These are phyloP conservation scores for Priceomyces fermenticarens DNA, from an alignment of 805 yeast species.

Conservation along the genomic window DNA sequence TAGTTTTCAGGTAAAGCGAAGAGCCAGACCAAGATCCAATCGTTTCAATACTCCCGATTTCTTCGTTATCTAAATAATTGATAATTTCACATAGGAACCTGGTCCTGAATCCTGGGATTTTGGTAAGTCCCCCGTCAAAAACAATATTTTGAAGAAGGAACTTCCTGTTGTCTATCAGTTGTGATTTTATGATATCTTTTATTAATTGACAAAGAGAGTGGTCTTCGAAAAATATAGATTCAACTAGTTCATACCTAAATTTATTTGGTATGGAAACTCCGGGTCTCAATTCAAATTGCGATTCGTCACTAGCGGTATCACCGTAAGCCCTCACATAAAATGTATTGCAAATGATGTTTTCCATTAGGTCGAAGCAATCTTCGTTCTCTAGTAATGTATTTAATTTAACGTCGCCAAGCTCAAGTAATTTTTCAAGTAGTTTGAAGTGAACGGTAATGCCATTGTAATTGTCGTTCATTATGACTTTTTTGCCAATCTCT, in stretches of 20 bases:
- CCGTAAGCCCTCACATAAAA: constrained; percentile 8
- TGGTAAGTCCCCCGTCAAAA: constrained; percentile 21
- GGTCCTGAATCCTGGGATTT: constrained; percentile 21
- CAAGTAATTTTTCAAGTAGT: constrained; percentile 11
- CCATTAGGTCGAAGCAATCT: constrained; percentile 15
- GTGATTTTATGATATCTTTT: constrained; percentile 5
- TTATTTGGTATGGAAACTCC: constrained; percentile 10
- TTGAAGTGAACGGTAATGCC: constrained; percentile 19
- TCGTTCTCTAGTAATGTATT: constrained; percentile 6
- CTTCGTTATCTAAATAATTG: background rate
- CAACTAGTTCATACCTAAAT: constrained; percentile 13
- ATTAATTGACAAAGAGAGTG: constrained; percentile 6
- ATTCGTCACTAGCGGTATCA: constrained; percentile 1
- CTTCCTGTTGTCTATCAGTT: constrained; percentile 18
- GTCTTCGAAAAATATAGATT: constrained; percentile 7
- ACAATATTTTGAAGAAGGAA: constrained; percentile 17
- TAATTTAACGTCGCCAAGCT: constrained; percentile 8
- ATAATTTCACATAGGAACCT: constrained; percentile 13
- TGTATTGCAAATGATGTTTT: constrained; percentile 12
- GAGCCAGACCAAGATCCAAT: constrained; percentile 33
- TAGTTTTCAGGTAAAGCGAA: constrained; percentile 25
- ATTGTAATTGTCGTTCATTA: constrained; percentile 6
- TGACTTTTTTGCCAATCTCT: constrained; percentile 7
- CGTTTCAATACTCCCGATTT: constrained; percentile 8
- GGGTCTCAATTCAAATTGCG: constrained; percentile 9